Evolutionary conservation across 2,329 filamentous ascomycete species (phyloP).

Genomic region (Alternaria alternata): DNA sequence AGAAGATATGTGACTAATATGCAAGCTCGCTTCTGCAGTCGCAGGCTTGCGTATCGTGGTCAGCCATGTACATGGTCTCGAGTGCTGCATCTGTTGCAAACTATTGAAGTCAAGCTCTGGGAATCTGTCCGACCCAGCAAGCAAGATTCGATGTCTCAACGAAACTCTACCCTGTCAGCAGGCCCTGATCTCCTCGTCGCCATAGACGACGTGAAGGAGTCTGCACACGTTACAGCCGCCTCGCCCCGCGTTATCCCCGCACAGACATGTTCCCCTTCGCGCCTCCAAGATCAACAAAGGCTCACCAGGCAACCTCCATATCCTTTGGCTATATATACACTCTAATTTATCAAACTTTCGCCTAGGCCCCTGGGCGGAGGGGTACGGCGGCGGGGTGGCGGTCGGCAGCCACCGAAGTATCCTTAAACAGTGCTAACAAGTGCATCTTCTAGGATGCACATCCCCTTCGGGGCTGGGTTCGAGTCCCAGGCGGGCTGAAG

Average conservation of each 20-base stretch:
- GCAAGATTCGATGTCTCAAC: no score
- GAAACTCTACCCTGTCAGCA: background rate
- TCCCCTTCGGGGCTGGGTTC: background rate
- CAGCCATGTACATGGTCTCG: background rate
- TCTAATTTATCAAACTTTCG: background rate
- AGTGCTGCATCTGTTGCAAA: background rate
- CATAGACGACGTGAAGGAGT: background rate
- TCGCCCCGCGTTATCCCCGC: background rate
- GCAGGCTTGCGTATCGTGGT: background rate
- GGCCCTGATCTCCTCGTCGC: background rate
- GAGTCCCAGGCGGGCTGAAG: background rate
- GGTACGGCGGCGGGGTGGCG: background rate
- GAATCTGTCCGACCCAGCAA: background rate
- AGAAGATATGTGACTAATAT: background rate
- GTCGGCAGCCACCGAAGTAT: background rate
- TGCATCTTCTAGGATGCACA: background rate
- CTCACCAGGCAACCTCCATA: background rate
- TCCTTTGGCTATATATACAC: constrained; percentile 2
- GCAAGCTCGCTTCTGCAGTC: background rate
- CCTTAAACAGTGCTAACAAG: background rate
- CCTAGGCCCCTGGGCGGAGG: background rate
- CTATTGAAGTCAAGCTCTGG: background rate
- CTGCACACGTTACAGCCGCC: background rate
- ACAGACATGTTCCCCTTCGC: background rate
- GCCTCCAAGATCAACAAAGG: background rate